These are phyloP conservation scores for Ogataea allantospora DNA, from an alignment of 805 yeast species.

Conservation along the genomic window DNA sequence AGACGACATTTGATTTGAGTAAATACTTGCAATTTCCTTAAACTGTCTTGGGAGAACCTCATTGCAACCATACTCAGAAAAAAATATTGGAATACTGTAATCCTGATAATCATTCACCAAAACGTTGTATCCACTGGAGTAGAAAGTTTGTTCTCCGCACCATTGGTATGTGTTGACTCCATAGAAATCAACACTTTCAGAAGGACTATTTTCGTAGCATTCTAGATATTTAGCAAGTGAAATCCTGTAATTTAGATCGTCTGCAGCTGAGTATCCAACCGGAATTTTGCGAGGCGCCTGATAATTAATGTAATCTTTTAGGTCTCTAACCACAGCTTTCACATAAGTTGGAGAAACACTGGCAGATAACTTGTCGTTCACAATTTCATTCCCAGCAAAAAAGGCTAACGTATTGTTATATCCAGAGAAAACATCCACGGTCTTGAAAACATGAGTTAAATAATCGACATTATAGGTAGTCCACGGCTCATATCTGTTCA, in stretches of 20 bases:
- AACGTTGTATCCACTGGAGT: conserved; percentile 69
- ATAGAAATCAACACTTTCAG: conserved; percentile 70
- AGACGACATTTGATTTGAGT: conserved; percentile 67
- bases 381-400: conserved; percentile 89
- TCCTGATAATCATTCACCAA: conserved; percentile 68
- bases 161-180: conserved; percentile 83
- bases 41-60: conserved; percentile 74
- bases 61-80: conserved; percentile 93
- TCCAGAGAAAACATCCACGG: conserved; percentile 75
- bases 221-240: conserved; percentile 78
- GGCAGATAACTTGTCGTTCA: conserved; percentile 77
- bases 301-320: conserved; percentile 63
- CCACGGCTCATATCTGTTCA: conserved; percentile 95
- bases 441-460: conserved; percentile 70
- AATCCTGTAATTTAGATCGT: conserved; percentile 73
- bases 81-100: conserved; percentile 74
- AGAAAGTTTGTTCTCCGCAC: conserved; percentile 85
- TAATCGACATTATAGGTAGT: conserved; percentile 70
- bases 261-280: conserved; percentile 96
- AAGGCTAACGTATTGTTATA: conserved; percentile 89
- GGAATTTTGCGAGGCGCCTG: conserved; percentile 71
- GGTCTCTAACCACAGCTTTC: conserved; percentile 76
- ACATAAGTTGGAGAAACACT: conserved; percentile 68
- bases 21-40: conserved; percentile 71
- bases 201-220: conserved; percentile 55